Percentiles rank a stretch among this genome's conserved stretches.
These are phyloP conservation scores for Plantago elongata DNA, from an alignment of 257 asterid genomes.

Conservation along the genomic window DNA sequence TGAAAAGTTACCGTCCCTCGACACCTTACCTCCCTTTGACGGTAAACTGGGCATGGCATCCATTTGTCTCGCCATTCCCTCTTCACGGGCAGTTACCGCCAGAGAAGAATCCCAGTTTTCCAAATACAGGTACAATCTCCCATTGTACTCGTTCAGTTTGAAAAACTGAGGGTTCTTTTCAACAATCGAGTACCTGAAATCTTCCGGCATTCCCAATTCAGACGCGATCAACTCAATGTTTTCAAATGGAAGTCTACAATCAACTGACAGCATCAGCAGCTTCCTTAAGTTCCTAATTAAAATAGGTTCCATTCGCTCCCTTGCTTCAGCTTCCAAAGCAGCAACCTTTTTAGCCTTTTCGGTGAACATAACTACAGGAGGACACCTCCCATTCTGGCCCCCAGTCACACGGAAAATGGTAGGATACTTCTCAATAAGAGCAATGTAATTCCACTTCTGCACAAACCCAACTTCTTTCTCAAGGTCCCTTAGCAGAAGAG, in stretches of 20 bases:
- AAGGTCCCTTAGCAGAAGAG: constrained; percentile 80
- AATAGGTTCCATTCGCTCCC: constrained; percentile 65
- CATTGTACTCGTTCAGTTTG: constrained; percentile 43
- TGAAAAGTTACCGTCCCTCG: constrained; percentile 69
- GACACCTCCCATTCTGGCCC: constrained; percentile 39
- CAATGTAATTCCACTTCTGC: constrained; percentile 88
- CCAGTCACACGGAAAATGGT: constrained; percentile 57
- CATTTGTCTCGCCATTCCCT: constrained; percentile 36
- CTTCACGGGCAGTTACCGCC: constrained; percentile 81
- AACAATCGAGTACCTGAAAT: constrained; percentile 59
- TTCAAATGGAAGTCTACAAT: constrained; percentile 66
- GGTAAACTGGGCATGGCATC: constrained; percentile 11
- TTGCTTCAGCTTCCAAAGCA: constrained; percentile 44
- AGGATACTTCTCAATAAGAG: constrained; percentile 73
- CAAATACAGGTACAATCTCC: constrained; percentile 60
- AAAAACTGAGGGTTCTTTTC: constrained; percentile 67
- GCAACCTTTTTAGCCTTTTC: constrained; percentile 69
- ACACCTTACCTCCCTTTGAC: constrained; percentile 36
- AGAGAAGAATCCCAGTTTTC: constrained; percentile 93
- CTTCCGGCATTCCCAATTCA: constrained; percentile 75
- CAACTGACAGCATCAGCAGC: constrained; percentile 82
- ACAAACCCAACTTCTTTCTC: constrained; percentile 92
- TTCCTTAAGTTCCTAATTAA: constrained; percentile 71
- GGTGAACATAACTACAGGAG: constrained; percentile 62
- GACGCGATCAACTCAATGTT: constrained; percentile 46